Evolutionary conservation across 345 rosid species (phyloP).

Genomic region (Toxicodendron radicans): DNA sequence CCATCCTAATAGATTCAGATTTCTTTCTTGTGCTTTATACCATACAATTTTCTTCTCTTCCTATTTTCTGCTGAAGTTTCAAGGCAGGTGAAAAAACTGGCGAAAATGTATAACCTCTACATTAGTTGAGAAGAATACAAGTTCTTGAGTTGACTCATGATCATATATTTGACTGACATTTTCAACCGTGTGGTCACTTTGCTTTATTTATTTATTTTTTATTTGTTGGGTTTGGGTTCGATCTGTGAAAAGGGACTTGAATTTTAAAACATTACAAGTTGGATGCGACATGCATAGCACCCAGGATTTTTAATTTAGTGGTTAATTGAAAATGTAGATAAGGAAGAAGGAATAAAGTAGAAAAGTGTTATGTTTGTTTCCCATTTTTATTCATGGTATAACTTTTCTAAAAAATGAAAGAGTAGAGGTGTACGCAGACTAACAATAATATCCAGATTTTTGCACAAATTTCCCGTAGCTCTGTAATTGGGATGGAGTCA

Average conservation of each 20-base stretch:
- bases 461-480: too few relatives aligned
- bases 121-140: not conserved
- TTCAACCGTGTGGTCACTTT: not conserved
- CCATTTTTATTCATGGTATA: not conserved
- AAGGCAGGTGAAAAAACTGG: not conserved
- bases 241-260: not conserved
- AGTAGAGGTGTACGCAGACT: not conserved
- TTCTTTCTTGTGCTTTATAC: not conserved
- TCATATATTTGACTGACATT: not conserved
- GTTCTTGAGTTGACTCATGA: not conserved
- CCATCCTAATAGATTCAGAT: not conserved
- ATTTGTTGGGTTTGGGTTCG: not conserved
- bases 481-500: too few relatives aligned
- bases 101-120: not conserved
- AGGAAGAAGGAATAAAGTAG: not conserved
- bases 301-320: not conserved
- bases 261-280: not conserved
- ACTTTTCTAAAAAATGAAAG: not conserved
- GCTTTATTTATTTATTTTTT: not conserved
- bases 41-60: not conserved
- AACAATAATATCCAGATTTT: too few relatives aligned
- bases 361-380: not conserved
- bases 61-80: not conserved
- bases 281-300: not conserved
- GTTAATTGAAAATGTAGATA: not conserved